phyloP scores from a whole-genome alignment of 805 yeast genomes.

The Candida ipomoeae region DNA sequence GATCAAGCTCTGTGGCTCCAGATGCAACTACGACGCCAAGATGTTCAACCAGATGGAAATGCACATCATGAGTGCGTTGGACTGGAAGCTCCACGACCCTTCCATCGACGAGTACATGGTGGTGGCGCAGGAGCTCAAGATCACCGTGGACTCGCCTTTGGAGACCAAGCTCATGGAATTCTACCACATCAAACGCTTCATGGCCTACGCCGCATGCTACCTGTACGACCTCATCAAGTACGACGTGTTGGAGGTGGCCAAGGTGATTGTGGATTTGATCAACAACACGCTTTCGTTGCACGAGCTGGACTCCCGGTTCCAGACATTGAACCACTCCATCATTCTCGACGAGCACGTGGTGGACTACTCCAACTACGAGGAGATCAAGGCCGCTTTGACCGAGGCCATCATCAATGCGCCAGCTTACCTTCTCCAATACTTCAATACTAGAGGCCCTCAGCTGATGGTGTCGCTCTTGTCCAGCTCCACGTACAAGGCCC shows the following conservation, averaged over 20 bases:
- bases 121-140: conserved; percentile 33
- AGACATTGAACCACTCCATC: conserved; percentile 18
- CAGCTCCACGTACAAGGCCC: background rate
- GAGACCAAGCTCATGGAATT: conserved; percentile 24
- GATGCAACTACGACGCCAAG: conserved; percentile 45
- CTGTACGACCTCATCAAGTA: conserved; percentile 34
- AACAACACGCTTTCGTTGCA: conserved; percentile 27
- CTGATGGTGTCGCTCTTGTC: conserved; percentile 8
- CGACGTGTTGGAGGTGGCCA: conserved; percentile 18
- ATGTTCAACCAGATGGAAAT: conserved; percentile 69
- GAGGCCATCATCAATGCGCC: conserved; percentile 13
- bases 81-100: conserved; percentile 70
- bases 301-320: conserved; percentile 21
- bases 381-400: conserved; percentile 10
- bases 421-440: conserved; percentile 10
- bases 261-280: conserved; percentile 29
- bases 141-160: conserved; percentile 22
- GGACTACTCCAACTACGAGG: conserved; percentile 6
- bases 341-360: conserved; percentile 1
- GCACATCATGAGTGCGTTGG: conserved; percentile 66
- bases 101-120: conserved; percentile 37
- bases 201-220: conserved; percentile 47
- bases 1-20: conserved; percentile 64
- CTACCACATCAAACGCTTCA: conserved; percentile 46
- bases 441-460: conserved; percentile 14